Percentiles rank a stretch among this genome's conserved stretches.
These are phyloP conservation scores for Annona cherimola DNA, from an alignment of 164 flowering plant genomes.

Conservation along the genomic window DNA sequence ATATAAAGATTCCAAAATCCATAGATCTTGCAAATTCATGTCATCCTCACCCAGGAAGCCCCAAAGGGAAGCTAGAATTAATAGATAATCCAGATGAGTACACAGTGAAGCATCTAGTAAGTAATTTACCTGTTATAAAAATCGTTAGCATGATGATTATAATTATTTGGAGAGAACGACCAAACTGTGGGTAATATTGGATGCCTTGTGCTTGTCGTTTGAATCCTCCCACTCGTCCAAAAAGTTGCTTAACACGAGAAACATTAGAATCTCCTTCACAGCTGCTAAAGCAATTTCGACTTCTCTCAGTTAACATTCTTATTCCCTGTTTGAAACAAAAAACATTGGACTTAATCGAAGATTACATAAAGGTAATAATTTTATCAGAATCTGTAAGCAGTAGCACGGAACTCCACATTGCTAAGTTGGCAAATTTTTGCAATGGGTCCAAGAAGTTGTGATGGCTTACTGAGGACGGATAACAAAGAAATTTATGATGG, in stretches of 20 bases:
- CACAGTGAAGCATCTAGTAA: not conserved
- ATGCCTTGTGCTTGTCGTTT: slow-evolving; percentile 43
- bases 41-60: no score
- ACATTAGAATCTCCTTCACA: slow-evolving; percentile 4
- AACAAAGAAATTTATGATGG: no score
- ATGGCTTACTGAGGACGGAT: no score
- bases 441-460: no score
- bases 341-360: not conserved
- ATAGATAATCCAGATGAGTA: not conserved
- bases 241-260: slow-evolving; percentile 35
- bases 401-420: no score
- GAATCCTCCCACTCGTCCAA: slow-evolving; percentile 31
- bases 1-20: no score
- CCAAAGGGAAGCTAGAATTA: not conserved
- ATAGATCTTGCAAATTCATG: no score
- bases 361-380: not conserved
- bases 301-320: slow-evolving; percentile 4
- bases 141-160: slow-evolving; percentile 56
- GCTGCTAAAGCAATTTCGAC: slow-evolving; percentile 7
- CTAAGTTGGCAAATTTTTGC: no score
- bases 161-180: slow-evolving; percentile 40
- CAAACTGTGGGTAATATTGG: slow-evolving; percentile 25
- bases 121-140: slow-evolving; percentile 55
- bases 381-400: no score
- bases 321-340: not conserved